Conservation (phyloP, 192 early-diverging fungal genomes). For the Blastocladiella britannica region DNA sequence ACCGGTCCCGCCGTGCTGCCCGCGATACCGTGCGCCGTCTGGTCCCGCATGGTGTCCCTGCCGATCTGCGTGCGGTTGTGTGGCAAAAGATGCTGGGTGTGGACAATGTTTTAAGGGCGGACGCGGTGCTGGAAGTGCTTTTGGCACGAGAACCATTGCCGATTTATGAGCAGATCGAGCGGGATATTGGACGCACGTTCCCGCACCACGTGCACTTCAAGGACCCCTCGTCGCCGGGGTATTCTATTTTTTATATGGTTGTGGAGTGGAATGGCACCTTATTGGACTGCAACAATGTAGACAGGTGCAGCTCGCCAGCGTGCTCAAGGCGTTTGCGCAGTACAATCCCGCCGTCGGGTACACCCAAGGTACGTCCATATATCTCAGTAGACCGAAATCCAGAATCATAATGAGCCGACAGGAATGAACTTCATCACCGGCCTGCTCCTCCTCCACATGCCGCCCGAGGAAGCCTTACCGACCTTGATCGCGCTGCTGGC, state of each 20-base stretch:
- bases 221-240: conserved; percentile 16
- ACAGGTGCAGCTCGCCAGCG: conserved; percentile 51
- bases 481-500: neutral
- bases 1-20: no score
- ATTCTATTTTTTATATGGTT: no score
- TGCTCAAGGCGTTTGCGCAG: conserved; percentile 70
- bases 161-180: conserved; percentile 78
- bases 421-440: neutral
- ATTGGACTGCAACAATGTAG: no score
- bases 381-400: no score
- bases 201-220: conserved; percentile 70
- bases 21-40: no score
- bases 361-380: conserved; percentile 97
- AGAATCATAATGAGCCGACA: no score
- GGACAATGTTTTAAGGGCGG: conserved; percentile 21
- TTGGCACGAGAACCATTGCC: conserved; percentile 15
- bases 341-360: conserved; percentile 73
- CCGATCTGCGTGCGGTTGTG: conserved; percentile 40
- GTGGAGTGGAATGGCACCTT: no score
- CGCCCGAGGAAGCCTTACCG: neutral
- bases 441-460: neutral
- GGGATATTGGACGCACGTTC: conserved; percentile 71
- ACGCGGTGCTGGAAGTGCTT: conserved; percentile 19
- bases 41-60: conserved; percentile 42
- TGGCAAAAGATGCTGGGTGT: conserved; percentile 47